Base-by-base conservation (phyloP, 2,329 filamentous ascomycete genomes). In the Bipolaris bicolor region DNA sequence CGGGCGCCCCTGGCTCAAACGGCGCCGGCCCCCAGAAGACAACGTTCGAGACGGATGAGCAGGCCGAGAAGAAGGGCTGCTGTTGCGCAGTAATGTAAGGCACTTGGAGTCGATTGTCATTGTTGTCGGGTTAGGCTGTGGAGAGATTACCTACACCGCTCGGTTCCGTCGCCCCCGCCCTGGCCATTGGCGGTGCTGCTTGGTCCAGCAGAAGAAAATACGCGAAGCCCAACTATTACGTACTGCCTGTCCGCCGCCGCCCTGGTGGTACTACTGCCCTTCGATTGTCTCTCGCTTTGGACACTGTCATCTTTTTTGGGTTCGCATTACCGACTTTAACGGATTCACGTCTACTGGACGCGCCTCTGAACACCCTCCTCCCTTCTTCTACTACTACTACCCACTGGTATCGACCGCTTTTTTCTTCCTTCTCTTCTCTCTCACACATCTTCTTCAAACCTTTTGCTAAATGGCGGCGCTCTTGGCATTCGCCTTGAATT, bases 41-140 rank as follows among this genome's bases (percentile, higher is more conserved):
- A 82, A 91, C 93, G 80, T 88, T 96, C 84, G 90, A 96, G 67
- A 86, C 95, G 70, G 87, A 89, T 66, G 87, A 88, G 59, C 84
- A 86, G 62, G 84, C 88, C 68, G 79, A 84, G 69, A 86, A 89
- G 74, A 82, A 85, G 67, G 78, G 92, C 66, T 97, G 93, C 84
- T 97, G 93, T 84, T 97, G 92, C 79, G 84, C 91, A 76, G 85
- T 97, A 75, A 96, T 97, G 92, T 95, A 87, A 66, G 53, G 54
- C 26, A 58, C 18, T 29, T 24, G 61, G 58, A 47, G 26, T 40
- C 55, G 16, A 22, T 58, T 56, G 51, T 52, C 49, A 31, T 46
- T 40, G 41, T 58, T 60, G 52, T 55, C 49, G 60, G 55, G 56
- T 45, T 52, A 40, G 26, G 45, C 48, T 49, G 57, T 55, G 58